phyloP scores from a whole-genome alignment of 345 rosid species.

The Barbarea vulgaris region DNA sequence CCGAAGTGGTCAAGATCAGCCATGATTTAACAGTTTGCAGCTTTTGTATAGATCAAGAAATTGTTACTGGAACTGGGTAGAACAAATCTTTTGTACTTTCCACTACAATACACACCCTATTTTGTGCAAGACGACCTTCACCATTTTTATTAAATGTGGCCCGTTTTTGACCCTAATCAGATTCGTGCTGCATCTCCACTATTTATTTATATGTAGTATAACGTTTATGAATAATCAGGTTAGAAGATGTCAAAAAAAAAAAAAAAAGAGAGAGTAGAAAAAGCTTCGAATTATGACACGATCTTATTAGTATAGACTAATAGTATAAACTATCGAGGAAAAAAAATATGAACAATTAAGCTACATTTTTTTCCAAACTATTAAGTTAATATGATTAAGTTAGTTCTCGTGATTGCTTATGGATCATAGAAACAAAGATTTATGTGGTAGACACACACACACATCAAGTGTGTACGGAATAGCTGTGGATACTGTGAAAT shows the following conservation, averaged over 20 bases:
- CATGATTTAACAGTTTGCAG: constrained; percentile 42
- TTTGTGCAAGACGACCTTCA: constrained; percentile 43
- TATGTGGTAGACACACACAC: not conserved
- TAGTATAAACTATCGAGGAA: not conserved
- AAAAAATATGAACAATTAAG: not conserved
- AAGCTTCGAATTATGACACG: not conserved
- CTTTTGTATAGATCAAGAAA: constrained; percentile 45
- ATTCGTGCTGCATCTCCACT: constrained; percentile 6
- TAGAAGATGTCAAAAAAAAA: too few species aligned
- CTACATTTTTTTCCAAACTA: too few species aligned
- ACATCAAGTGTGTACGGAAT: not conserved
- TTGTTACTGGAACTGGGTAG: constrained; percentile 39
- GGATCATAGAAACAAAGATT: constrained; percentile 7
- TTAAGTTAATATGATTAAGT: not conserved
- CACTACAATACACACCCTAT: constrained; percentile 31
- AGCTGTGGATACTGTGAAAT: not conserved
- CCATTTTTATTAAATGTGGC: constrained; percentile 2
- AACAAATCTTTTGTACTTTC: constrained; percentile 41
- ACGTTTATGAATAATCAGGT: constrained; percentile 4
- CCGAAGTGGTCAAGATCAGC: constrained; percentile 39
- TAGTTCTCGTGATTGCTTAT: not conserved
- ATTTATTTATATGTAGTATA: constrained; percentile 10
- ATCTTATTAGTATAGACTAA: not conserved
- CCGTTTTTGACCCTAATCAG: constrained; percentile 20
- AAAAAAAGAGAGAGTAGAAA: not conserved